Percentiles rank a stretch among this genome's conserved stretches.
Evolutionary conservation across 1,139 yeast genomes (phyloP).

Genomic region (Yamadazyma buinensis): DNA sequence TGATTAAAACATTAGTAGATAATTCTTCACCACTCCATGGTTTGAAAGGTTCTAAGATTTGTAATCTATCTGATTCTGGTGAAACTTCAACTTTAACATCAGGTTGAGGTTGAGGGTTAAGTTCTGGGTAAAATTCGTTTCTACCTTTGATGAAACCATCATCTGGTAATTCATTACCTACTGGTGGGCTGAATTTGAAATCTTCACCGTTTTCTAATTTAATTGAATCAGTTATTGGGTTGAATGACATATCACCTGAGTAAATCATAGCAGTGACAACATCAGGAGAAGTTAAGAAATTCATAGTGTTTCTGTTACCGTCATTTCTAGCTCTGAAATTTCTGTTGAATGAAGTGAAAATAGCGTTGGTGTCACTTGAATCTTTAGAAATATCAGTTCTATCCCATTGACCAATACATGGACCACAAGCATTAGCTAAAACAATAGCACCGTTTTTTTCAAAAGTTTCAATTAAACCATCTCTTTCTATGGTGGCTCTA

Average conservation of each 20-base stretch:
- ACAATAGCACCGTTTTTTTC: constrained; percentile 93
- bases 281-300: constrained; percentile 94
- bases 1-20: constrained; percentile 68
- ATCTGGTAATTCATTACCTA: constrained; percentile 81
- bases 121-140: constrained; percentile 77
- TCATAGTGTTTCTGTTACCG: constrained; percentile 95
- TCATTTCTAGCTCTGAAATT: constrained; percentile 97
- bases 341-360: constrained; percentile 93
- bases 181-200: constrained; percentile 74
- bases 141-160: constrained; percentile 83
- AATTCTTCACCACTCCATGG: constrained; percentile 86
- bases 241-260: constrained; percentile 84
- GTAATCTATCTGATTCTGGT: constrained; percentile 70
- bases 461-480: constrained; percentile 88
- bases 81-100: constrained; percentile 69
- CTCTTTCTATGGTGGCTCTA: constrained; percentile 97
- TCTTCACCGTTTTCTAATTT: constrained; percentile 58
- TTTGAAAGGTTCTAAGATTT: constrained; percentile 81
- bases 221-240: constrained; percentile 80
- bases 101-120: constrained; percentile 69
- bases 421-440: constrained; percentile 99
- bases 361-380: constrained; percentile 69
- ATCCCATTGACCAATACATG: constrained; percentile 99
- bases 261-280: constrained; percentile 95
- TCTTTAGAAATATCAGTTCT: constrained; percentile 64